phyloP scores from a whole-genome alignment of 345 rosid genomes.

The Hibiscus trionum region DNA sequence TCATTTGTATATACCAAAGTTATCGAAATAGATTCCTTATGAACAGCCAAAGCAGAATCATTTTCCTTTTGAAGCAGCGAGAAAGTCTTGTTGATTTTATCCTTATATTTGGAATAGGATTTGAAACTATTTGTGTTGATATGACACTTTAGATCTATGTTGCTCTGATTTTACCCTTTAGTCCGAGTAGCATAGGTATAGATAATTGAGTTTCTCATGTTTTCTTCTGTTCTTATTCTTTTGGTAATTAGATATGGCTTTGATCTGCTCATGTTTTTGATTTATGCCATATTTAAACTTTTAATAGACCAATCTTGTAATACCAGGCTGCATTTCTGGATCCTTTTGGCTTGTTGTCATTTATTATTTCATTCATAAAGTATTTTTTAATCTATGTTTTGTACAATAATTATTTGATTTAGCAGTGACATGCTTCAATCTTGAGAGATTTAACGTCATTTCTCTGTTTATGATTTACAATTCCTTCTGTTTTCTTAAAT shows the following conservation, averaged over 20 bases:
- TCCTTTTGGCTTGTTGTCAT: not conserved
- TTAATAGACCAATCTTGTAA: not conserved
- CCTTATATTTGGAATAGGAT: not conserved
- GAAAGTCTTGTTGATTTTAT: too few relatives aligned
- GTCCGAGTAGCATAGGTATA: not conserved
- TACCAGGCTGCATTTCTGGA: not conserved
- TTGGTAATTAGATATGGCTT: not conserved
- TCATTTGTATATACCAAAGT: not conserved
- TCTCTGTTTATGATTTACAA: not conserved
- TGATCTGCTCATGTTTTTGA: not conserved
- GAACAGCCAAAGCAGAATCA: not conserved
- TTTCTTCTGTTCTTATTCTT: not conserved
- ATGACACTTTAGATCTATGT: not conserved
- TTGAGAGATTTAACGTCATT: not conserved
- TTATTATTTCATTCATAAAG: not conserved
- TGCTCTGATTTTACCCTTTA: not conserved
- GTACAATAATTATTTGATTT: not conserved
- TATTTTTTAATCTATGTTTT: not conserved
- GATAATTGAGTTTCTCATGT: not conserved
- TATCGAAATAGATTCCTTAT: not conserved
- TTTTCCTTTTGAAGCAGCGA: too few relatives aligned
- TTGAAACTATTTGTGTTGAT: not conserved
- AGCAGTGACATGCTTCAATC: not conserved
- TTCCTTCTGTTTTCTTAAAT: not conserved
- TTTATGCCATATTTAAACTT: not conserved